Conservation (phyloP, 2,329 filamentous ascomycete species). For the Paecilomyces formosus region DNA sequence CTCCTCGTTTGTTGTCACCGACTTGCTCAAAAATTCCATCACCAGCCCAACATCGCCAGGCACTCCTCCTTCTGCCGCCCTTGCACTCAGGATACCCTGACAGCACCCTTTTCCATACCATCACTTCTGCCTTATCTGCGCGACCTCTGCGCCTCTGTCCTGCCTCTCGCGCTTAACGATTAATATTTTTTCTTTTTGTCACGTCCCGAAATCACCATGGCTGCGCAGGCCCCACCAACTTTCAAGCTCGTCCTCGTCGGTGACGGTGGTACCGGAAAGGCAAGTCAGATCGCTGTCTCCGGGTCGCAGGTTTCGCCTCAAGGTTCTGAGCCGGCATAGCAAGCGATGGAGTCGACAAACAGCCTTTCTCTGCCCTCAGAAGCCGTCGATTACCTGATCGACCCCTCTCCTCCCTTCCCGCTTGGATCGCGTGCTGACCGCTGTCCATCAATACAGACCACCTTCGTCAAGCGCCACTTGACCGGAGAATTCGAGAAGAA, state of each 20-base stretch:
- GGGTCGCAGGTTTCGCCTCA: not conserved
- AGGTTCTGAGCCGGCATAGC: not conserved
- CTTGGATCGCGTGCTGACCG: not conserved
- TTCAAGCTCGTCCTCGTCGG: slow-evolving; percentile 99
- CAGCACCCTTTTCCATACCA: slow-evolving; percentile 7
- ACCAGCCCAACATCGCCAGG: slow-evolving; percentile 10
- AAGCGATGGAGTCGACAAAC: not conserved
- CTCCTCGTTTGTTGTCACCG: slow-evolving; percentile 12
- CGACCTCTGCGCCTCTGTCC: slow-evolving; percentile 11
- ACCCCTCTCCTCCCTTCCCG: not conserved
- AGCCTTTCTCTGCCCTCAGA: not conserved
- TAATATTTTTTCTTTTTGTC: slow-evolving; percentile 8
- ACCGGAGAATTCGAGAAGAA: slow-evolving; percentile 99
- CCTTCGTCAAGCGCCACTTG: slow-evolving; percentile 99
- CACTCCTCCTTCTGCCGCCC: slow-evolving; percentile 19
- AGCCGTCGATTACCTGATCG: not conserved
- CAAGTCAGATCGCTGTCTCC: slow-evolving; percentile 39
- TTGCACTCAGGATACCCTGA: slow-evolving; percentile 15
- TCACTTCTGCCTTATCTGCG: slow-evolving; percentile 12
- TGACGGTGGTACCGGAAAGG: slow-evolving; percentile 99
- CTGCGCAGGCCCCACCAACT: slow-evolving; percentile 58
- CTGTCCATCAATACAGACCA: slow-evolving; percentile 60
- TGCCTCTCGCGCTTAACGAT: slow-evolving; percentile 6
- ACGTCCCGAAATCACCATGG: slow-evolving; percentile 48
- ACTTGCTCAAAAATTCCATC: slow-evolving; percentile 25